Evolutionary conservation across 257 asterid genomes (phyloP), one percentile per base, ranked within the genome.

Genomic region (Sherardia arvensis): DNA sequence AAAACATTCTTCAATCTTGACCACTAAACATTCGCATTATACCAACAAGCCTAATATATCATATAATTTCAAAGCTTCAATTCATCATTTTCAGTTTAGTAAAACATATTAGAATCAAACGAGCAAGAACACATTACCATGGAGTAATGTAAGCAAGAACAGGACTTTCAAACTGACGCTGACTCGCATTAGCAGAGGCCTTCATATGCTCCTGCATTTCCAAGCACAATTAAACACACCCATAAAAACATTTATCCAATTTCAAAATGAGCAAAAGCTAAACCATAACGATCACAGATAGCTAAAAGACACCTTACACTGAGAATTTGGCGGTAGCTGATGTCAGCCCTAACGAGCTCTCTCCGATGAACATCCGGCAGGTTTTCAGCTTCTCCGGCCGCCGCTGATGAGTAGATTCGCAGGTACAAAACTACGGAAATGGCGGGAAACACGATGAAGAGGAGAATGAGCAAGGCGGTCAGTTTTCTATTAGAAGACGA

Each of bases 101-200:
- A n/a, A n/a, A n/a, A n/a, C n/a, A n/a, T n/a, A n/a, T n/a, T n/a
- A n/a, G n/a, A n/a, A n/a, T n/a, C n/a, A n/a, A n/a, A n/a, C n/a
- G n/a, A n/a, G n/a, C n/a, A n/a, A n/a, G n/a, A n/a, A n/a, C n/a
- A n/a, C 36, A 7, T n/a, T 84, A 88, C 98, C 99, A 89, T 20
- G 97, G 99, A 73, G 99, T 87, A 66, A 92, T 70, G 79, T 92
- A 92, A 32, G 96, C 97, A 57, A 92, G 73, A 57, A 92, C 87
- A 67, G 94, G 93, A 67, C 89, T 92, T 60, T 65, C 56, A 65
- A 92, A 92, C 77, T 83, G 82, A 69, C 98, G 79, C 25, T 7
- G 73, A 69, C 82, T 76, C 65, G 66, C 64, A 81, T 92, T 81
- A 60, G 73, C 83, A 29, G 89, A 82, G 12, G 81, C 79, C 85